These are phyloP conservation scores for Tilletia indica DNA, from an alignment of 1,284 basidiomycete genomes.

Conservation along the genomic window DNA sequence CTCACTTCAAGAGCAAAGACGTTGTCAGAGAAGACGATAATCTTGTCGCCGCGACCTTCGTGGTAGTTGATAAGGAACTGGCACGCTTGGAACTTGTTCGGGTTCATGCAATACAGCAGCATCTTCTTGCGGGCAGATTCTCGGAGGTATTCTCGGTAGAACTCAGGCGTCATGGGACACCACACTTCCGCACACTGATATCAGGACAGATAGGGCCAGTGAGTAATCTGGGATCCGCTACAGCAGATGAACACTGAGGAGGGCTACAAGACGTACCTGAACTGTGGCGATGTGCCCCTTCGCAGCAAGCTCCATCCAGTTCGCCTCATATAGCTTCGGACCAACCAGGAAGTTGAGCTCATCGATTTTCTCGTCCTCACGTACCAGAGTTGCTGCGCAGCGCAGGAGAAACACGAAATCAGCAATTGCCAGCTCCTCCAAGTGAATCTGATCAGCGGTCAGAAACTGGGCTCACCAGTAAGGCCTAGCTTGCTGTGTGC, in stretches of 20 bases:
- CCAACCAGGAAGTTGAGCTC: slow-evolving; percentile 99
- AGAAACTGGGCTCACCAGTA: slow-evolving; percentile 26
- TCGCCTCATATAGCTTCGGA: slow-evolving; percentile 98
- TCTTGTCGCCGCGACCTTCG: slow-evolving; percentile 95
- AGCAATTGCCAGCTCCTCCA: neutral
- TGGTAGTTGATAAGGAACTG: slow-evolving; percentile 99
- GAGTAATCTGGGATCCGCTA: neutral
- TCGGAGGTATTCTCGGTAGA: slow-evolving; percentile 94
- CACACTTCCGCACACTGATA: slow-evolving; percentile 89
- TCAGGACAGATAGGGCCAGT: neutral
- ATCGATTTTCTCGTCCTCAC: slow-evolving; percentile 98
- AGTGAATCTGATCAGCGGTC: neutral
- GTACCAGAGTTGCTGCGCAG: slow-evolving; percentile 74
- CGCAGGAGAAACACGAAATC: neutral
- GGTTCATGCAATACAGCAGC: slow-evolving; percentile 99
- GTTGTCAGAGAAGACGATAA: slow-evolving; percentile 99
- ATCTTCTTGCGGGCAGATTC: slow-evolving; percentile 90
- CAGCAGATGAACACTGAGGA: slow-evolving; percentile 5
- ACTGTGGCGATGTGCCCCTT: slow-evolving; percentile 99
- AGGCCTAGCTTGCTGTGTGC: slow-evolving; percentile 54
- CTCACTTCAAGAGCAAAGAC: slow-evolving; percentile 90
- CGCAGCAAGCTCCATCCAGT: slow-evolving; percentile 99
- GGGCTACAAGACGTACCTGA: slow-evolving; percentile 60
- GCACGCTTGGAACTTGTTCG: slow-evolving; percentile 97
- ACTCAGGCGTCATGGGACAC: slow-evolving; percentile 99